phyloP scores from a whole-genome alignment of 140 eudicot species.

The Oenanthe javanica region DNA sequence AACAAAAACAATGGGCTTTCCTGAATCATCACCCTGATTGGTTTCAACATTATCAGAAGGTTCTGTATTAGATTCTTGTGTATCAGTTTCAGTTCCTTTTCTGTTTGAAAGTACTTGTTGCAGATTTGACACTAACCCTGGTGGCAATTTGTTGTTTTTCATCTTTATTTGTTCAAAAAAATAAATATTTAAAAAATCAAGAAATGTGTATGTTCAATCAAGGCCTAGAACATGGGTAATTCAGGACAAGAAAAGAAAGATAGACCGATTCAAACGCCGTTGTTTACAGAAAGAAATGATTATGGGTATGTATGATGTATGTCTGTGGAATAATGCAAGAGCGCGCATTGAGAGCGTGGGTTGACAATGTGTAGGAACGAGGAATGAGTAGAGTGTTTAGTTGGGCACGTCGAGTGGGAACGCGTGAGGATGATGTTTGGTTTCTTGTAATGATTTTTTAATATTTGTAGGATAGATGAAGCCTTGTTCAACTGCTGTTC shows the following conservation, averaged over 20 bases:
- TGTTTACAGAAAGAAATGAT: constrained; percentile 3
- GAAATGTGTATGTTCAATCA: not conserved
- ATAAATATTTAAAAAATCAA: no score
- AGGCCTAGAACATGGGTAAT: constrained; percentile 22
- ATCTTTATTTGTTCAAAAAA: constrained; percentile 2
- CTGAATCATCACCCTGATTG: constrained; percentile 13
- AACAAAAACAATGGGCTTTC: constrained; percentile 66
- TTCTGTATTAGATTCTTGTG: constrained; percentile 10
- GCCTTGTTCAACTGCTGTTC: not conserved
- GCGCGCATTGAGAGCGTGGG: not conserved
- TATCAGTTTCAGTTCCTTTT: constrained; percentile 17
- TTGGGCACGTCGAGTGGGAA: not conserved
- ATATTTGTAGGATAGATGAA: not conserved
- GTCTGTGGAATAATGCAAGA: not conserved
- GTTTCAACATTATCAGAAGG: constrained; percentile 16
- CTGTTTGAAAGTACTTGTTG: constrained; percentile 54
- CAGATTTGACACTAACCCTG: constrained; percentile 77
- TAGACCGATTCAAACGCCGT: constrained; percentile 44
- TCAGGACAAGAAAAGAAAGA: not conserved
- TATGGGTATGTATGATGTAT: not conserved
- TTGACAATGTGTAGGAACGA: not conserved
- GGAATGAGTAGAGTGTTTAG: not conserved
- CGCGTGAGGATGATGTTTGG: not conserved
- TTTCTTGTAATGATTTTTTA: not conserved
- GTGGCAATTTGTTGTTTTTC: constrained; percentile 64